Evolutionary conservation across 139 green algal species (phyloP).

Genomic region (Picochlorum costavermella): DNA sequence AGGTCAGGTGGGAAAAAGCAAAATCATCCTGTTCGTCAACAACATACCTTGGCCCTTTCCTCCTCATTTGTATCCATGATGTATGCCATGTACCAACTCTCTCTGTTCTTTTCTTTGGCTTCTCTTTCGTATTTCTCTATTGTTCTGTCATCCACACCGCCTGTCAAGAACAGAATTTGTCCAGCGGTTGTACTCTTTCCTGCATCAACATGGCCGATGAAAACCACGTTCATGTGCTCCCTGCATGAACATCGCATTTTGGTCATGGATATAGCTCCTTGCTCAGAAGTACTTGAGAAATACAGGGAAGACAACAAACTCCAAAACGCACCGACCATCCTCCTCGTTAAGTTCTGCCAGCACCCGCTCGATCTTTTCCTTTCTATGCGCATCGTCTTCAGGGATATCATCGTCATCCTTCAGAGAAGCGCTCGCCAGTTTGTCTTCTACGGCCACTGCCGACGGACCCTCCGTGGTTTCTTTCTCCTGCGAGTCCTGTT

Average conservation of each 20-base stretch:
- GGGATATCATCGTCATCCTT: too few species aligned
- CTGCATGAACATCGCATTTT: slow-evolving; percentile 9
- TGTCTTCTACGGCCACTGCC: too few species aligned
- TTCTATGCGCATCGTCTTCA: too few species aligned
- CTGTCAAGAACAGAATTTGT: slow-evolving; percentile 92
- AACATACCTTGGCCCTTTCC: slow-evolving; percentile 81
- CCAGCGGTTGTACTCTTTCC: slow-evolving; percentile 96
- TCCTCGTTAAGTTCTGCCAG: too few species aligned
- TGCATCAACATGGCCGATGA: slow-evolving; percentile 99
- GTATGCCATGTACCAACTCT: slow-evolving; percentile 98
- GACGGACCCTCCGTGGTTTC: neutral
- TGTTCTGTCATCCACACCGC: slow-evolving; percentile 91
- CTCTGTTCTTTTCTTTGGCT: slow-evolving; percentile 99
- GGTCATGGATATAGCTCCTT: too few species aligned
- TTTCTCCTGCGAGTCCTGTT: neutral
- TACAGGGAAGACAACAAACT: too few species aligned
- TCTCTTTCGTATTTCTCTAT: slow-evolving; percentile 99
- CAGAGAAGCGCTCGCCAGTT: too few species aligned
- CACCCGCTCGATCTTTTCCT: too few species aligned
- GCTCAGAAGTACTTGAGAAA: too few species aligned
- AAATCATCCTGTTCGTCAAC: neutral
- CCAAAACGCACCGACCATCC: too few species aligned
- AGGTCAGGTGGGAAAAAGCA: neutral
- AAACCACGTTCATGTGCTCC: slow-evolving; percentile 97
- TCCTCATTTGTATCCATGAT: slow-evolving; percentile 99